These are phyloP conservation scores for Coprinopsis cinerea DNA, from an alignment of 768 basidiomycete species.

Conservation along the genomic window DNA sequence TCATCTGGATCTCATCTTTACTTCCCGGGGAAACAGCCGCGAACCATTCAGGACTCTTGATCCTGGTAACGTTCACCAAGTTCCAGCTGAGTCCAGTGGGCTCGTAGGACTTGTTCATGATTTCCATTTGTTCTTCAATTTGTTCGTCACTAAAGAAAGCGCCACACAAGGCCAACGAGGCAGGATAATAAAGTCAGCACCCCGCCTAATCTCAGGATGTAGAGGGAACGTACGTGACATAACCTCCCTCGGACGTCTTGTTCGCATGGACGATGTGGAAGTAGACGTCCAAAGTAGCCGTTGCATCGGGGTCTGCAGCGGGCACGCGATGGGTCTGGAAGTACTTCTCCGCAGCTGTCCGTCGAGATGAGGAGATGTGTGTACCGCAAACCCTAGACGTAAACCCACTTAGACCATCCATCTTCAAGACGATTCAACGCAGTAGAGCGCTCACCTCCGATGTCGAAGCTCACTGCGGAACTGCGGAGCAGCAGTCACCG, in stretches of 20 bases:
- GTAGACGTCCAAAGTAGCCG: conserved; percentile 31
- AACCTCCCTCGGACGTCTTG: conserved; percentile 32
- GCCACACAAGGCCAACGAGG: conserved; percentile 7
- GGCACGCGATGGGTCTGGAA: conserved; percentile 30
- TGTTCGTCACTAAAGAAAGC: conserved; percentile 21
- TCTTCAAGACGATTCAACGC: not conserved
- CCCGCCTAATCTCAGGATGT: not conserved
- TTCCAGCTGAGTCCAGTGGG: conserved; percentile 32
- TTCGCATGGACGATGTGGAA: conserved; percentile 41
- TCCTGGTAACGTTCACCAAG: conserved; percentile 36
- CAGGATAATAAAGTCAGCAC: not conserved
- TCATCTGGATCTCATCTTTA: conserved; percentile 37
- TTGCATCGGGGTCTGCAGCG: conserved; percentile 21
- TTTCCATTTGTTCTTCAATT: conserved; percentile 29
- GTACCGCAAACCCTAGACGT: conserved; percentile 30
- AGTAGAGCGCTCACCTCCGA: not conserved
- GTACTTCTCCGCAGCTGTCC: conserved; percentile 30
- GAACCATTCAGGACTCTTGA: conserved; percentile 44
- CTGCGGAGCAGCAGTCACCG: not conserved
- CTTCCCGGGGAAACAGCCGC: conserved; percentile 32
- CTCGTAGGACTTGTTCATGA: conserved; percentile 38
- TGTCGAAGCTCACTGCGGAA: conserved; percentile 1
- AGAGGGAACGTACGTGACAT: conserved; percentile 28
- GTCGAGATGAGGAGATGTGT: conserved; percentile 25
- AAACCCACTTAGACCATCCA: not conserved